A percentile compares a stretch with the other conserved stretches of the same genome.
These are phyloP conservation scores for Schwanniomyces polymorphus DNA, from an alignment of 805 yeast species.

Conservation along the genomic window DNA sequence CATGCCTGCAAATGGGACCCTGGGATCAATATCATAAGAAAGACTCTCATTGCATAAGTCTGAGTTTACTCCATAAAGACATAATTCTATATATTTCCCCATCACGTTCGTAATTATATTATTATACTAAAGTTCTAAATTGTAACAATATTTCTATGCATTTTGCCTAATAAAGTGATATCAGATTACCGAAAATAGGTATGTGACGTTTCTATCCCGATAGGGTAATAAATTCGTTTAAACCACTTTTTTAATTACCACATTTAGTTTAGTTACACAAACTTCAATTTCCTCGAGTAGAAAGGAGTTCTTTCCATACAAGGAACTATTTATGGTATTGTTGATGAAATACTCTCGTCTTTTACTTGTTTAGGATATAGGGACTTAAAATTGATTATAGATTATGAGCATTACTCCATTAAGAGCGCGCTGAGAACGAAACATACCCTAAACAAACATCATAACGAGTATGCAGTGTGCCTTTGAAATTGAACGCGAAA, in stretches of 20 bases:
- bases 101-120: too few relatives aligned
- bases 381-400: neutral
- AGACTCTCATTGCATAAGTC: too few relatives aligned
- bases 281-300: neutral
- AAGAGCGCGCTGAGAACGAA: neutral
- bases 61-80: too few relatives aligned
- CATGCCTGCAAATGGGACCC: too few relatives aligned
- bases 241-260: too few relatives aligned
- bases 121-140: too few relatives aligned
- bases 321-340: neutral
- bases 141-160: neutral
- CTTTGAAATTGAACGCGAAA: neutral
- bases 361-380: neutral
- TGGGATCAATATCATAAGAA: too few relatives aligned
- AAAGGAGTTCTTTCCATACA: neutral
- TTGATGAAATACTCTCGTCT: neutral
- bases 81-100: too few relatives aligned
- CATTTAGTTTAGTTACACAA: neutral
- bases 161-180: neutral
- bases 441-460: neutral
- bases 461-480: neutral
- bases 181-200: neutral
- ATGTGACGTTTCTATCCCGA: neutral
- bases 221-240: neutral
- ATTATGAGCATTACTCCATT: neutral